phyloP scores from a whole-genome alignment of 2,329 filamentous ascomycete genomes.

The Amesomyces nigricolor region DNA sequence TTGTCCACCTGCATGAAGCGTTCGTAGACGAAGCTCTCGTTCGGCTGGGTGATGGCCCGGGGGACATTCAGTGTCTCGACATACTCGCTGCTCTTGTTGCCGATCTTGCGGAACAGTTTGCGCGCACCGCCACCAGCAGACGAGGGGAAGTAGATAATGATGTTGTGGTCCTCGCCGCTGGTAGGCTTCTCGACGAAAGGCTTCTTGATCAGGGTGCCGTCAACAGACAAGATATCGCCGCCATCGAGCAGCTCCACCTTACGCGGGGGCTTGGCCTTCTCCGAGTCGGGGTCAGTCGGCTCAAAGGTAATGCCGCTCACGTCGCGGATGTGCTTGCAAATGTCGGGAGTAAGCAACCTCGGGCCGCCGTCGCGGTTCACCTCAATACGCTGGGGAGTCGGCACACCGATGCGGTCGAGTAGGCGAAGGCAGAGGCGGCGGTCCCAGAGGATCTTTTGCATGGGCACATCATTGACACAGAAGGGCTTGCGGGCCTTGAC shows the following conservation, averaged over 20 bases:
- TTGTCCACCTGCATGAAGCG: conserved; percentile 96
- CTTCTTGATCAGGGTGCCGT: conserved; percentile 75
- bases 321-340: conserved; percentile 73
- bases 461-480: conserved; percentile 93
- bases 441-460: conserved; percentile 98
- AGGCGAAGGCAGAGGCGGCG: conserved; percentile 82
- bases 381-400: conserved; percentile 81
- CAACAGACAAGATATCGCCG: conserved; percentile 80
- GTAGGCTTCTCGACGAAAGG: conserved; percentile 98
- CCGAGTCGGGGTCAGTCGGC: conserved; percentile 60
- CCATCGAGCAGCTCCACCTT: conserved; percentile 84
- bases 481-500: conserved; percentile 90
- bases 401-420: conserved; percentile 82
- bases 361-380: conserved; percentile 92
- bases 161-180: conserved; percentile 98
- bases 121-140: conserved; percentile 83
- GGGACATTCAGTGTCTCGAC: conserved; percentile 71
- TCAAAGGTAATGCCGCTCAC: conserved; percentile 72
- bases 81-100: conserved; percentile 97
- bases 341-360: conserved; percentile 66
- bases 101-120: conserved; percentile 91
- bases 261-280: conserved; percentile 50
- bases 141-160: conserved; percentile 93
- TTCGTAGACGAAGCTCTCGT: conserved; percentile 90
- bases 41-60: conserved; percentile 72